Evolutionary conservation across 2,329 filamentous ascomycete genomes (phyloP).

Genomic region (Parastagonospora avenae): DNA sequence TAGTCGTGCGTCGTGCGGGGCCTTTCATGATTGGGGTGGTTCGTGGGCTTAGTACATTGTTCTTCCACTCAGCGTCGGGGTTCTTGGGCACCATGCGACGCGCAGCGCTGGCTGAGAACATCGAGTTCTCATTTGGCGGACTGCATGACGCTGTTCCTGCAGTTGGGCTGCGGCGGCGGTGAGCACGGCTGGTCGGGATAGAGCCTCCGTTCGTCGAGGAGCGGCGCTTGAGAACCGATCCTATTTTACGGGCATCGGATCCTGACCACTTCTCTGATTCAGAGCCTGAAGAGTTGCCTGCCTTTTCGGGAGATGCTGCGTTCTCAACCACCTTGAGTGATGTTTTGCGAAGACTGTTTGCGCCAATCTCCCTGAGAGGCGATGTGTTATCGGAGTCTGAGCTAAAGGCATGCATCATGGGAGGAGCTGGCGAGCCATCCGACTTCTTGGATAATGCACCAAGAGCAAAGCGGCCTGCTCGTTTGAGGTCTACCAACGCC

Average conservation of each 20-base stretch:
- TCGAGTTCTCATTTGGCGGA: slow-evolving; percentile 61
- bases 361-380: slow-evolving; percentile 53
- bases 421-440: slow-evolving; percentile 67
- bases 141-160: slow-evolving; percentile 51
- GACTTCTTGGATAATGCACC: slow-evolving; percentile 77
- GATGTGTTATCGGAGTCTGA: slow-evolving; percentile 60
- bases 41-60: slow-evolving; percentile 66
- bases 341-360: slow-evolving; percentile 53
- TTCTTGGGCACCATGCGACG: slow-evolving; percentile 69
- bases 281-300: slow-evolving; percentile 46
- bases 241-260: slow-evolving; percentile 60
- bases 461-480: slow-evolving; percentile 78
- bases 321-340: slow-evolving; percentile 60
- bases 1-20: slow-evolving; percentile 44
- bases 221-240: slow-evolving; percentile 60
- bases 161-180: slow-evolving; percentile 63
- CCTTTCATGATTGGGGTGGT: slow-evolving; percentile 64
- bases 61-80: slow-evolving; percentile 60
- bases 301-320: slow-evolving; percentile 35
- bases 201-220: slow-evolving; percentile 54
- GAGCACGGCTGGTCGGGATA: slow-evolving; percentile 45
- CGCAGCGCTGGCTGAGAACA: slow-evolving; percentile 70
- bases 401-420: slow-evolving; percentile 62
- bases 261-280: slow-evolving; percentile 59
- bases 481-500: slow-evolving; percentile 64